Evolutionary conservation across 495 filamentous ascomycete species (phyloP).

Genomic region (Melanomma pulvis-pyrius): DNA sequence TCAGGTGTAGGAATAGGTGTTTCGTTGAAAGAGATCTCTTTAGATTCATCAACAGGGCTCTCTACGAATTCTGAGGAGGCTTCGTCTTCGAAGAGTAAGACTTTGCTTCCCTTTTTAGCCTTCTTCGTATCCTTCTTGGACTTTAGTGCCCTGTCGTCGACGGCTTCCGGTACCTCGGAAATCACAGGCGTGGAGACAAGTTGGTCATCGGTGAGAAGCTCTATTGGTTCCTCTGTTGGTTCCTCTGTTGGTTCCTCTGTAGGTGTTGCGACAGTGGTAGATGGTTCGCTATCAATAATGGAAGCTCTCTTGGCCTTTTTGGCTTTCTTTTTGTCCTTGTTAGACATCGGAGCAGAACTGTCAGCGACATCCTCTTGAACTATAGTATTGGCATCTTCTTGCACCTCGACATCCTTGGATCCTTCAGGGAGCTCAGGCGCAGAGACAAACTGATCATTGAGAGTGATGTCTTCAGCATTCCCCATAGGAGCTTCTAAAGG

Average conservation of each 20-base stretch:
- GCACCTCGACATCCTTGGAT: not conserved
- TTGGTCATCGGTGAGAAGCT: not conserved
- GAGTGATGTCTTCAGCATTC: not conserved
- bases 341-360: conserved; percentile 15
- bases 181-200: not conserved
- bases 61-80: not conserved
- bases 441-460: not conserved
- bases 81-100: conserved; percentile 5
- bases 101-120: conserved; percentile 30
- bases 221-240: not conserved
- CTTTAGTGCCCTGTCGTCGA: not conserved
- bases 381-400: not conserved
- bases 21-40: not conserved
- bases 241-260: not conserved
- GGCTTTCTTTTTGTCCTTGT: conserved; percentile 34
- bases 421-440: not conserved
- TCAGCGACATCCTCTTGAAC: not conserved
- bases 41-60: not conserved
- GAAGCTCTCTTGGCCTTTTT: not conserved
- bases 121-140: conserved; percentile 40
- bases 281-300: not conserved
- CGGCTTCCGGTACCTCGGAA: not conserved
- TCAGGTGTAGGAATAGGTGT: too few relatives aligned
- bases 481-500: not conserved
- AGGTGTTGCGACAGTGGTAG: not conserved